Evolutionary conservation across 441 rosid species (phyloP).

Genomic region (Gossypium laxum): DNA sequence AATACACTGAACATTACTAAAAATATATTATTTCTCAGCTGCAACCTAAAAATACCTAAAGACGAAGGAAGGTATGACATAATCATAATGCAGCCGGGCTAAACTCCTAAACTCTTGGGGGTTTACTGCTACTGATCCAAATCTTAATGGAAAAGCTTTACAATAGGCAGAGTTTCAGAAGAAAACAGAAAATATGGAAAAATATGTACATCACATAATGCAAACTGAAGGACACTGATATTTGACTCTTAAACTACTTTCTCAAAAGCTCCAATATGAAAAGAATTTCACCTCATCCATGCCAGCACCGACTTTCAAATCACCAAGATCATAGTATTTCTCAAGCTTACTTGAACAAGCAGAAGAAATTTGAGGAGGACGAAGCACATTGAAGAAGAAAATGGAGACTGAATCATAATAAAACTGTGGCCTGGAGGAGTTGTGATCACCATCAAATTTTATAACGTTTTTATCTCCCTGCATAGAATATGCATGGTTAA

Average conservation of each 20-base stretch:
- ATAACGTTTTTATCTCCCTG: slow-evolving; percentile 94
- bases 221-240: background rate
- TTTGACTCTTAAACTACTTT: slow-evolving; percentile 1
- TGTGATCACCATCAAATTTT: slow-evolving; percentile 90
- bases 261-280: slow-evolving; percentile 10
- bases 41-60: background rate
- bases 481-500: slow-evolving; percentile 10
- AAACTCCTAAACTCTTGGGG: background rate
- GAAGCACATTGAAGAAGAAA: slow-evolving; percentile 81
- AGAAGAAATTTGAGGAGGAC: slow-evolving; percentile 59
- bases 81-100: background rate
- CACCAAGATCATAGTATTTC: slow-evolving; percentile 64
- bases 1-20: background rate
- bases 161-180: background rate
- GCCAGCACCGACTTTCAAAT: slow-evolving; percentile 43
- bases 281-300: slow-evolving; percentile 64
- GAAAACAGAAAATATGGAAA: background rate
- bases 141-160: background rate
- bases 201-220: background rate
- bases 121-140: background rate
- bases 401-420: slow-evolving; percentile 83
- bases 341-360: slow-evolving; percentile 52
- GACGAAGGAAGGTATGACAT: background rate
- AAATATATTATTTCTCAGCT: background rate
- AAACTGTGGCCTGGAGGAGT: slow-evolving; percentile 81